Base-by-base conservation (phyloP, 768 basidiomycete species). In the Pseudohyphozyma bogoriensis region DNA sequence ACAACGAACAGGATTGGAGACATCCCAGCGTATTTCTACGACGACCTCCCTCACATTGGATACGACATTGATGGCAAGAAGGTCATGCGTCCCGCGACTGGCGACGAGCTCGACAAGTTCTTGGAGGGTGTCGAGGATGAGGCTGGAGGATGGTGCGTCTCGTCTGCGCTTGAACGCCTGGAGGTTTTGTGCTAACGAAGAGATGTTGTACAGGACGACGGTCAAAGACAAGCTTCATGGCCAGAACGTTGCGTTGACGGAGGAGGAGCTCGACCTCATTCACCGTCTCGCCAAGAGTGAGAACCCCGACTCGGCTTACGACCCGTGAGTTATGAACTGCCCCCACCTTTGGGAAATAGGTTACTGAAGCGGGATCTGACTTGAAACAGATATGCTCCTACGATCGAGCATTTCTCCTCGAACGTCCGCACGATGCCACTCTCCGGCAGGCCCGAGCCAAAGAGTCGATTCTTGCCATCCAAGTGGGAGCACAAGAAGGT, bases 401-500 rank as follows among this genome's bases (percentile, higher is more conserved):
- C 83, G 49, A 82, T 85, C 3, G 92, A 96, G 73, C 97, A 91
- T 89, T 99, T 96, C 74, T 93, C 93, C 15, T 89, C 90, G 16
- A 91, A 89, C 71, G 88, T 95, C 71, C 89, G 92, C 76, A 76
- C 85, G 26, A 96, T 91, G 53, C 95, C 95, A 28, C 74, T 99
- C 18, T 87, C 85, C 15, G 83, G 83, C 33, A 86, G 87, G 31
- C 89, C 91, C 3, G 91, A 97, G 72, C 95, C 95, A 24, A 99
- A 99, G 76, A 82, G 89, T 56, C 82, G 95, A 50, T 99, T 92
- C 84, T 81, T 96, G 16, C 89, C 92, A 18, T 93, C 89, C 76
- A 97, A 92, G 78, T 99, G 95, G 95, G 95, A 97, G 76, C 96
- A 95, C 75, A 85, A 95, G 80, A 99, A 99, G 82, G 92, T 89